Evolutionary conservation across 2,329 filamentous ascomycete species (phyloP).

Genomic region (Aspergillus costaricaensis): DNA sequence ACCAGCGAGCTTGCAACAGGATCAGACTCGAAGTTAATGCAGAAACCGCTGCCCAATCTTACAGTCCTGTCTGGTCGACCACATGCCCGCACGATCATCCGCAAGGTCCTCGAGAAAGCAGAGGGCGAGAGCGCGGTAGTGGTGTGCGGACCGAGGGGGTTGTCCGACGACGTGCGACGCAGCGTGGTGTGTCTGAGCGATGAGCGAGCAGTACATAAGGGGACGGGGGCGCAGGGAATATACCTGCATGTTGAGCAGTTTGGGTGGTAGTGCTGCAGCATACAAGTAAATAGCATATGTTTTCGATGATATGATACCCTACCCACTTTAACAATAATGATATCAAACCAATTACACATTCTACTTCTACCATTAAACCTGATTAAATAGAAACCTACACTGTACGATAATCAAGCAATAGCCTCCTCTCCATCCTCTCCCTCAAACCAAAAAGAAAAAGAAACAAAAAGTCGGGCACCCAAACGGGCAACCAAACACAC

Average conservation of each 20-base stretch:
- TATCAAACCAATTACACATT: neutral
- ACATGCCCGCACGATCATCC: constrained; percentile 53
- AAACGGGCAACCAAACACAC: neutral
- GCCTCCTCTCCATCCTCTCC: too few relatives aligned
- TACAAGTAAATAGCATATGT: neutral
- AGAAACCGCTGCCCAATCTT: constrained; percentile 3
- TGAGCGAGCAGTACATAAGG: constrained; percentile 67
- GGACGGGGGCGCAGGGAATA: constrained; percentile 66
- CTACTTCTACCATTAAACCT: too few relatives aligned
- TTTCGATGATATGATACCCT: neutral
- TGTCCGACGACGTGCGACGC: constrained; percentile 58
- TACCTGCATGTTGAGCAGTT: constrained; percentile 63
- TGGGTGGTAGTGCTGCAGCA: constrained; percentile 38
- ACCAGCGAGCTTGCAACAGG: neutral
- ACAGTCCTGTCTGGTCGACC: constrained; percentile 55
- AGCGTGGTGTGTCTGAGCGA: constrained; percentile 61
- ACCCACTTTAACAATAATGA: too few relatives aligned
- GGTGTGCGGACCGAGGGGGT: constrained; percentile 60
- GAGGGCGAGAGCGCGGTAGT: constrained; percentile 64
- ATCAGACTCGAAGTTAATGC: neutral
- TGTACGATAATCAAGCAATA: too few relatives aligned
- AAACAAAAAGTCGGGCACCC: neutral
- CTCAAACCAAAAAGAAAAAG: too few relatives aligned
- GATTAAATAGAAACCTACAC: too few relatives aligned
- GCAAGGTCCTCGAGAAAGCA: constrained; percentile 59